Conservation (phyloP, 371 early-diverging fungal species). For the Lichtheimia ornata region DNA sequence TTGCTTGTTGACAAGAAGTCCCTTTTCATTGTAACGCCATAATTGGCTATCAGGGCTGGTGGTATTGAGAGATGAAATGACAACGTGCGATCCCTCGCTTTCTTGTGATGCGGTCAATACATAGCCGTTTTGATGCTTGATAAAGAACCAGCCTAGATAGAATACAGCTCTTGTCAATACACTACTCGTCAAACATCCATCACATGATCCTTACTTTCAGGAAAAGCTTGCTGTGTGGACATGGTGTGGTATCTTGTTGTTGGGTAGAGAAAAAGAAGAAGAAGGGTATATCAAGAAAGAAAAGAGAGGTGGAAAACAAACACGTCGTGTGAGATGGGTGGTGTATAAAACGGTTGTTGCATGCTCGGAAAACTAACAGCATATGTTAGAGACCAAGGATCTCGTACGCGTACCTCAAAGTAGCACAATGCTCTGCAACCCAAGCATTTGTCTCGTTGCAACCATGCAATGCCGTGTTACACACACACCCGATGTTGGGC, state of each 20-base stretch:
- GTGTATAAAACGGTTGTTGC: too few species aligned
- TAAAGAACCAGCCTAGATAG: conserved; percentile 59
- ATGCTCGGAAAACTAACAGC: too few species aligned
- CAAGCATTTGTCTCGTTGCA: too few species aligned
- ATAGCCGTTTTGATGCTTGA: conserved; percentile 57
- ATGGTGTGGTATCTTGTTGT: not conserved
- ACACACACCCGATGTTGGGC: too few species aligned
- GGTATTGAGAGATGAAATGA: conserved; percentile 38
- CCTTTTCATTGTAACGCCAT: conserved; percentile 57
- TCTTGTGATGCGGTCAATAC: conserved; percentile 50
- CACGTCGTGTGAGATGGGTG: too few species aligned
- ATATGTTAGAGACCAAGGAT: too few species aligned
- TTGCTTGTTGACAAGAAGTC: conserved; percentile 57
- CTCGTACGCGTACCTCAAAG: too few species aligned
- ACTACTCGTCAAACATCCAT: not conserved
- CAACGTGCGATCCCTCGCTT: conserved; percentile 35
- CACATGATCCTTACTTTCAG: conserved; percentile 8
- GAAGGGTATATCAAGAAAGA: too few species aligned
- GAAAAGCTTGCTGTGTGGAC: conserved; percentile 12
- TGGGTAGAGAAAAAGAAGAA: too few species aligned
- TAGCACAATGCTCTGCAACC: too few species aligned
- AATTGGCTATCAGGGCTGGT: conserved; percentile 46
- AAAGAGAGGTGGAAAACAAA: too few species aligned
- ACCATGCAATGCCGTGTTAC: too few species aligned
- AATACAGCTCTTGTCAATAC: conserved; percentile 37